Percentiles rank a stretch among this genome's conserved stretches.
Evolutionary conservation across 306 rosid species (phyloP).

Genomic region (Calophaca sinica): DNA sequence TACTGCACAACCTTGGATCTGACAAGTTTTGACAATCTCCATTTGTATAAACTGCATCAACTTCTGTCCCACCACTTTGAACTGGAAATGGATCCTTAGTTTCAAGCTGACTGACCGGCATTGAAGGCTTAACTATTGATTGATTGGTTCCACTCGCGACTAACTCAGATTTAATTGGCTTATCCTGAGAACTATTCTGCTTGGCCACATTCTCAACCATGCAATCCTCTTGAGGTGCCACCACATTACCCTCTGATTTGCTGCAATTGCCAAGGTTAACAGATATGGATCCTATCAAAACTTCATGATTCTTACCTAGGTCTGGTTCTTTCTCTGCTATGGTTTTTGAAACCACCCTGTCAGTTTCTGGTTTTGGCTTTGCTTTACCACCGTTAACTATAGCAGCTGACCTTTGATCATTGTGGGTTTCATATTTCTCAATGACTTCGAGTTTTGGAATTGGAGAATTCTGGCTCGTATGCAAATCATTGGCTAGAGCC

Average conservation of each 20-base stretch:
- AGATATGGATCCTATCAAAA: slow-evolving; percentile 84
- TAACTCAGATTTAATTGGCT: slow-evolving; percentile 56
- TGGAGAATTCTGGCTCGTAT: slow-evolving; percentile 57
- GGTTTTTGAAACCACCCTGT: slow-evolving; percentile 53
- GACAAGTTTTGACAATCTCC: slow-evolving; percentile 43
- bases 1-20: slow-evolving; percentile 38
- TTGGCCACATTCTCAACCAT: slow-evolving; percentile 53
- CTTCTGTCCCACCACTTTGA: slow-evolving; percentile 53
- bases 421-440: slow-evolving; percentile 57
- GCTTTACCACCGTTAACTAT: slow-evolving; percentile 52
- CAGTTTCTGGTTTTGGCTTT: slow-evolving; percentile 64
- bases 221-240: slow-evolving; percentile 51
- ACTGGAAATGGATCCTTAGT: slow-evolving; percentile 49
- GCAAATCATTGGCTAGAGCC: slow-evolving; percentile 48
- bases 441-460: slow-evolving; percentile 51
- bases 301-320: slow-evolving; percentile 59
- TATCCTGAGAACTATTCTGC: slow-evolving; percentile 53
- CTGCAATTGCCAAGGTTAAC: slow-evolving; percentile 62
- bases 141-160: slow-evolving; percentile 51
- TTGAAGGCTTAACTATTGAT: slow-evolving; percentile 59
- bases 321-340: slow-evolving; percentile 54
- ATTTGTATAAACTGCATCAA: slow-evolving; percentile 48
- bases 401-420: slow-evolving; percentile 53
- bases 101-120: slow-evolving; percentile 63
- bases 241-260: slow-evolving; percentile 51